phyloP scores from a whole-genome alignment of 106 monocot genomes.

The Platanthera guangdongensis region DNA sequence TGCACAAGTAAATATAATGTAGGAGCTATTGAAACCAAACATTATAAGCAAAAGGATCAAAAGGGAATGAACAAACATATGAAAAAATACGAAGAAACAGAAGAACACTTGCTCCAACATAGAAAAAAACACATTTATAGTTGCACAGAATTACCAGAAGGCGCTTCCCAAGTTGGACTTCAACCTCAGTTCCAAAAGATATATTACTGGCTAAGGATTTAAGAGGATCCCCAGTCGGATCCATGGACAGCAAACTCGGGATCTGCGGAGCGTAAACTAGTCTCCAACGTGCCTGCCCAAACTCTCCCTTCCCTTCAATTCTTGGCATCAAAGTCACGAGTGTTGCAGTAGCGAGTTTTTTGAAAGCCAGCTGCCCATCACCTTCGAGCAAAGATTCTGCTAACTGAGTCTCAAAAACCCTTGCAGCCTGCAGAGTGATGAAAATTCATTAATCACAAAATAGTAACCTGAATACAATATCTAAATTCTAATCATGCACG shows the following conservation, averaged over 20 bases:
- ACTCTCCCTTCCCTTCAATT: constrained; percentile 96
- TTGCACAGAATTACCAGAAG: constrained; percentile 50
- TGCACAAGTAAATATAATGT: background rate
- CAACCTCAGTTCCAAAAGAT: constrained; percentile 94
- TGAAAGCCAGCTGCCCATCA: constrained; percentile 93
- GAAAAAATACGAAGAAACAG: background rate
- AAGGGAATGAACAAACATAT: background rate
- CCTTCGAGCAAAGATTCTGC: constrained; percentile 92
- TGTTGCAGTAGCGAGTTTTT: constrained; percentile 96
- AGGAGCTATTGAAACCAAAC: background rate
- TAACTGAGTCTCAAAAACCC: constrained; percentile 87
- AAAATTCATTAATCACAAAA: background rate
- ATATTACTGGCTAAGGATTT: constrained; percentile 94
- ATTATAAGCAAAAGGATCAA: background rate
- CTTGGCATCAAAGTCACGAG: constrained; percentile 95
- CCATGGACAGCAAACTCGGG: constrained; percentile 83
- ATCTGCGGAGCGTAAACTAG: constrained; percentile 98
- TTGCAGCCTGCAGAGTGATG: constrained; percentile 61
- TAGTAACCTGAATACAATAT: background rate
- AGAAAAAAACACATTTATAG: constrained; percentile 1
- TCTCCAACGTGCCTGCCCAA: constrained; percentile 96
- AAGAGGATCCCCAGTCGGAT: constrained; percentile 84
- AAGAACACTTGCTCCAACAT: background rate
- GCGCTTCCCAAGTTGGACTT: constrained; percentile 95
- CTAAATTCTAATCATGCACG: background rate